Evolutionary conservation across 495 filamentous ascomycete genomes (phyloP).

Genomic region (Daldinia loculata): DNA sequence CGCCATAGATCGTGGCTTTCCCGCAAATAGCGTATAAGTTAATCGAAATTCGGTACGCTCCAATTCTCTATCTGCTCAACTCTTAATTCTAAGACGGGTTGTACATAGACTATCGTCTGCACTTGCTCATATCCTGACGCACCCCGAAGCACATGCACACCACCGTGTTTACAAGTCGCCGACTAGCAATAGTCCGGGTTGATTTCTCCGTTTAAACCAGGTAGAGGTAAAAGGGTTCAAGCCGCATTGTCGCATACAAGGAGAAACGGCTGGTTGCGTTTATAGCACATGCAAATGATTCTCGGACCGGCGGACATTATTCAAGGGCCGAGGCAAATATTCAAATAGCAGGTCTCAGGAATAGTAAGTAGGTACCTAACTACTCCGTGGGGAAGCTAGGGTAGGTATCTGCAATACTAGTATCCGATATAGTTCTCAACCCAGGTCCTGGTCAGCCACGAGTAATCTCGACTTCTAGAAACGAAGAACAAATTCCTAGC

Average conservation of each 20-base stretch:
- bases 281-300: slow-evolving; percentile 7
- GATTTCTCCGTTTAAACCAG: not conserved
- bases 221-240: not conserved
- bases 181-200: slow-evolving; percentile 22
- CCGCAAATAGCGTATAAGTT: slow-evolving; percentile 14
- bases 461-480: slow-evolving; percentile 5
- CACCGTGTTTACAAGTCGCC: slow-evolving; percentile 26
- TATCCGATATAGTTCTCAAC: slow-evolving; percentile 1
- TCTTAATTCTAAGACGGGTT: slow-evolving; percentile 17
- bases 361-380: not conserved
- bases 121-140: slow-evolving; percentile 31
- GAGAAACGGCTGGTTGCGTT: slow-evolving; percentile 5
- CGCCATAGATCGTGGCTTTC: slow-evolving; percentile 31
- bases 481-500: not conserved
- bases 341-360: slow-evolving; percentile 1
- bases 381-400: slow-evolving; percentile 27
- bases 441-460: not conserved
- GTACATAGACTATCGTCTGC: slow-evolving; percentile 20
- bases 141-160: slow-evolving; percentile 32
- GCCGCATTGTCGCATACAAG: not conserved
- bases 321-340: slow-evolving; percentile 27
- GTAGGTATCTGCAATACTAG: slow-evolving; percentile 8
- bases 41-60: slow-evolving; percentile 22
- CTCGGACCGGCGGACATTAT: slow-evolving; percentile 17
- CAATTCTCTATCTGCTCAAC: slow-evolving; percentile 13